Base-by-base conservation (phyloP, 441 rosid genomes). In the Croton setiger region DNA sequence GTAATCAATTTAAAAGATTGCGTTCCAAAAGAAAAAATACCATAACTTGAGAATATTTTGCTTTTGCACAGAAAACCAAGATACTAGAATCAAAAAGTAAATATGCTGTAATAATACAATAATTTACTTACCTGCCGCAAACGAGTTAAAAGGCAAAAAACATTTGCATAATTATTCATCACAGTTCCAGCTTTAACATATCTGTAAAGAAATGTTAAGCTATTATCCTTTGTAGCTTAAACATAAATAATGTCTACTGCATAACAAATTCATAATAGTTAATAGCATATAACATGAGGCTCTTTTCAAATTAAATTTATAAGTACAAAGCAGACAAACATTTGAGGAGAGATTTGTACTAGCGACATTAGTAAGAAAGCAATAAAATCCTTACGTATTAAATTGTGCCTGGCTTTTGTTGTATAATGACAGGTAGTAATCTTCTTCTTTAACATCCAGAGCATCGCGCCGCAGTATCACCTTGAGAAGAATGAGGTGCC, bases 71-170 rank as follows among this genome's bases (percentile, higher is more conserved):
- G 21, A 49, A 48, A 43, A 6, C 15, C 1, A 31, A 6, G 53
- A n/a, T 31, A 41, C 20, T 21, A 13, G 18, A 44, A 15, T n/a
- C n/a, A n/a, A n/a, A n/a, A n/a, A n/a, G n/a, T n/a, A n/a, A n/a
- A n/a, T n/a, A n/a, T n/a, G n/a, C n/a, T n/a, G n/a, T n/a, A 21
- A 43, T 41, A 21, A 49, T 33, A 3, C 7, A 68, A 60, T 35
- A 60, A 43, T 59, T 48, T 45, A 63, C 72, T 67, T 61, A 90
- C 99, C 96, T 89, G 98, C 69, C 99, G 93, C 87, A 95, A 74
- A 64, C 98, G 98, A 12, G 95, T 92, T 33, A 95, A 93, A 70
- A 92, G 98, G 72, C 86, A 97, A 82, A 95, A 92, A 75, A 95
- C 90, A 78, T 90, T 93, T 51, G 96, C 97, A 75, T 87, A 92